Conservation (phyloP, 1,284 basidiomycete genomes). For the Pseudozyma sp. region DNA sequence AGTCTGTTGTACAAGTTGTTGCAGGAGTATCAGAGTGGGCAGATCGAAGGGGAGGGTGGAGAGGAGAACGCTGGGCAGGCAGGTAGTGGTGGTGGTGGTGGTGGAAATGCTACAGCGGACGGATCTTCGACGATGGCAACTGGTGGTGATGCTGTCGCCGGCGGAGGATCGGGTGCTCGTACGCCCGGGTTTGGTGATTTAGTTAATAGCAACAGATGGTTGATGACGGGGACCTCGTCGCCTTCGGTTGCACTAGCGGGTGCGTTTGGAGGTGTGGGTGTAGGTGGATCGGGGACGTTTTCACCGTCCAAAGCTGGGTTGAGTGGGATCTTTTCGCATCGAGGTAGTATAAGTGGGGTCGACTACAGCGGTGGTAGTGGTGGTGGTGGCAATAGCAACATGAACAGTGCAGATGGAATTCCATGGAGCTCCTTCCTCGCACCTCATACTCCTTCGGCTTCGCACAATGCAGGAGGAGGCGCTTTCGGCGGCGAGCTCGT, state of each 20-base stretch:
- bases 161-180: constrained; percentile 13
- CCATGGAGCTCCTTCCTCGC: constrained; percentile 38
- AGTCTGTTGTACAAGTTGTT: constrained; percentile 49
- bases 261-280: constrained; percentile 5
- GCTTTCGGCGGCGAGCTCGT: constrained; percentile 8
- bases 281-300: constrained; percentile 3
- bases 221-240: constrained; percentile 28
- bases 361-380: constrained; percentile 7
- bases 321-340: constrained; percentile 22
- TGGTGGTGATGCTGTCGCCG: too few species aligned
- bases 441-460: constrained; percentile 20
- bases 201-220: constrained; percentile 24
- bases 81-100: background rate
- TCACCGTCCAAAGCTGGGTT: constrained; percentile 27
- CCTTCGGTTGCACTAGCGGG: constrained; percentile 16
- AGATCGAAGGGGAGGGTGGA: constrained; percentile 13
- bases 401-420: constrained; percentile 6
- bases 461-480: constrained; percentile 13
- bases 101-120: background rate
- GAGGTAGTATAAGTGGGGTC: constrained; percentile 31
- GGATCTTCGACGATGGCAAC: too few species aligned
- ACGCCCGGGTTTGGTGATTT: constrained; percentile 33
- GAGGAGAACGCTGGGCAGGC: background rate
- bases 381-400: background rate
- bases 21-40: constrained; percentile 43